phyloP scores from a whole-genome alignment of 1,284 basidiomycete species.

The Ceratobasidium sp. region DNA sequence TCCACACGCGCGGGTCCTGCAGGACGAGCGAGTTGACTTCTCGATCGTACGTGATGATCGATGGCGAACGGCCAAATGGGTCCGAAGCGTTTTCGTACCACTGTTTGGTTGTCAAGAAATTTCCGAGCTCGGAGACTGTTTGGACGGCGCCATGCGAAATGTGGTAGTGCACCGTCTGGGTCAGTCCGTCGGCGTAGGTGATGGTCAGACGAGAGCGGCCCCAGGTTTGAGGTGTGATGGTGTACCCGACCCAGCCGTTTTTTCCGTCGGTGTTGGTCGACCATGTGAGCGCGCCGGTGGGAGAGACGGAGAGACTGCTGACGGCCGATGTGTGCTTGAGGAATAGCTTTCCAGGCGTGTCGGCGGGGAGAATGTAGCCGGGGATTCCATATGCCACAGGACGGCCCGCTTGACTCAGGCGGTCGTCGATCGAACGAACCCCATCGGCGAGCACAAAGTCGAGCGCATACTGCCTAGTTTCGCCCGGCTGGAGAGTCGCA shows the following conservation, averaged over 20 bases:
- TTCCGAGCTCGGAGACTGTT: constrained; percentile 63
- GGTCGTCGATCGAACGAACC: constrained; percentile 64
- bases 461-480: constrained; percentile 66
- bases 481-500: constrained; percentile 60
- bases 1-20: constrained; percentile 64
- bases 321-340: constrained; percentile 61
- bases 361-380: constrained; percentile 65
- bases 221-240: constrained; percentile 62
- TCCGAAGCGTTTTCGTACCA: constrained; percentile 66
- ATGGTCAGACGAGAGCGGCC: constrained; percentile 64
- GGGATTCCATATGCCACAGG: constrained; percentile 67
- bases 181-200: constrained; percentile 63
- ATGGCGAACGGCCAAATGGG: constrained; percentile 66
- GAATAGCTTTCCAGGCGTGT: constrained; percentile 65
- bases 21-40: constrained; percentile 62
- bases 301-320: constrained; percentile 60
- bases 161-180: constrained; percentile 67
- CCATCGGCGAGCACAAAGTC: constrained; percentile 64
- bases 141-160: constrained; percentile 63
- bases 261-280: constrained; percentile 59
- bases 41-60: constrained; percentile 67
- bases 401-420: constrained; percentile 58
- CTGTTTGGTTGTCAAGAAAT: constrained; percentile 66
- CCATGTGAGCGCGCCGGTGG: constrained; percentile 64
- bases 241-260: constrained; percentile 63